Evolutionary conservation across 768 basidiomycete genomes (phyloP).

Genomic region (Suillus americanus): DNA sequence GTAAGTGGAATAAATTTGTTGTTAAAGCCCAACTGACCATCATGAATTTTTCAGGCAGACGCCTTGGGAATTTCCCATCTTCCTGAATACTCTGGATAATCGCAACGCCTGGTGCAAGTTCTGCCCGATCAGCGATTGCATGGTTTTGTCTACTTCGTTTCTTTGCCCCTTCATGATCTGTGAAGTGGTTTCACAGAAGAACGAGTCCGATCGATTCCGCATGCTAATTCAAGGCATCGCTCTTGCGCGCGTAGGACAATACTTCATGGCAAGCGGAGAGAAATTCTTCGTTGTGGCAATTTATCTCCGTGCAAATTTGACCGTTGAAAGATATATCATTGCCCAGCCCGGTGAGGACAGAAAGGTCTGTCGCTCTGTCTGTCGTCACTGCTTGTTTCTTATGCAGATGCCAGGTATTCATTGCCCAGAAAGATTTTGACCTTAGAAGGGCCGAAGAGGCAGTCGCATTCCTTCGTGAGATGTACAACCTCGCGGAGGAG

Average conservation of each 20-base stretch:
- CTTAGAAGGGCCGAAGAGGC: neutral
- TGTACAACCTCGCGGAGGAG: slow-evolving; percentile 13
- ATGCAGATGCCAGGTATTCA: slow-evolving; percentile 5
- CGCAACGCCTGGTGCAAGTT: neutral
- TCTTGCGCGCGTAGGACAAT: neutral
- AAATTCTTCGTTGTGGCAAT: slow-evolving; percentile 17
- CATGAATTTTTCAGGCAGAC: slow-evolving; percentile 9
- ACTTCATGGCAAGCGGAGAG: neutral
- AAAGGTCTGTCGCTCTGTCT: neutral
- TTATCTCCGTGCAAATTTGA: slow-evolving; percentile 7
- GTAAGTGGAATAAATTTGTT: neutral
- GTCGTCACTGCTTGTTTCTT: neutral
- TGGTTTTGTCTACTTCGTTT: neutral
- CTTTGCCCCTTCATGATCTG: slow-evolving; percentile 14
- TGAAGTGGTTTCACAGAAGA: slow-evolving; percentile 6
- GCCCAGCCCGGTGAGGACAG: neutral
- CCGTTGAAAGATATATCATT: slow-evolving; percentile 8
- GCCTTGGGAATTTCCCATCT: slow-evolving; percentile 13
- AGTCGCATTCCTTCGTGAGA: slow-evolving; percentile 11
- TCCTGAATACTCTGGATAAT: neutral
- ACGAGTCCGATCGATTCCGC: neutral
- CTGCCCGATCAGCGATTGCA: slow-evolving; percentile 10
- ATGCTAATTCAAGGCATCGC: slow-evolving; percentile 19
- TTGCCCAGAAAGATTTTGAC: slow-evolving; percentile 3
- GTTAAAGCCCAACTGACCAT: neutral